Conservation (phyloP, 176 grass and related monocot genomes). For the Rhynchospora breviuscula region DNA sequence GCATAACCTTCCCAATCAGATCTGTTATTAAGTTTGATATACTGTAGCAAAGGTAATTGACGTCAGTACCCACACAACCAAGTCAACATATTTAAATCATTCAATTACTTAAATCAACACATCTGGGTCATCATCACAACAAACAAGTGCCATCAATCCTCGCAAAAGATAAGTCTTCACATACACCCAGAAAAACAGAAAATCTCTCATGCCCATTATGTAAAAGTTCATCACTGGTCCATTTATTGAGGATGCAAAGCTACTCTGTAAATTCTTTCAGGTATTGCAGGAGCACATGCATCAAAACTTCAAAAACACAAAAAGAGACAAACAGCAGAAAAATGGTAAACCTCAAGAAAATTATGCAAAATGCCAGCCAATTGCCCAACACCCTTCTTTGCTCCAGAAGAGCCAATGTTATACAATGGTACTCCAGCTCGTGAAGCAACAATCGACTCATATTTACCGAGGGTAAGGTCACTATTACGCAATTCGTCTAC, state of each 20-base stretch:
- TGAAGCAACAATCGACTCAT: conserved; percentile 49
- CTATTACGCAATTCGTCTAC: conserved; percentile 51
- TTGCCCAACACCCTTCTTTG: conserved; percentile 41
- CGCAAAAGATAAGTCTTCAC: not conserved
- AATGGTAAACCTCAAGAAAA: conserved; percentile 56
- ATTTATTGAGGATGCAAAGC: not conserved
- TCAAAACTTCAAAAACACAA: not conserved
- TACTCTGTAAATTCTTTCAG: not conserved
- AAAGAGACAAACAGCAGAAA: not conserved
- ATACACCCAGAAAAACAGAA: not conserved
- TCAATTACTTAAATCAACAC: not conserved
- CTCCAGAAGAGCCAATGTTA: conserved; percentile 23
- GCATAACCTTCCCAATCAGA: not conserved
- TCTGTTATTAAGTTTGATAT: not conserved
- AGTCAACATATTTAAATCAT: not conserved
- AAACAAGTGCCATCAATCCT: not conserved
- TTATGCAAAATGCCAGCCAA: conserved; percentile 55
- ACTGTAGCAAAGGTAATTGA: not conserved
- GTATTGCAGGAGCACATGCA: not conserved
- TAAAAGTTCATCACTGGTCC: not conserved
- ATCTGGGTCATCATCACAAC: not conserved
- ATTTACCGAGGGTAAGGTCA: conserved; percentile 64
- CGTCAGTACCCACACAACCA: not conserved
- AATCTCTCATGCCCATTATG: not conserved
- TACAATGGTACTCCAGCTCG: conserved; percentile 34